Evolutionary conservation across 805 yeast species (phyloP), one percentile per base, ranked within the genome.

Genomic region (Spathaspora hagerdaliae): DNA sequence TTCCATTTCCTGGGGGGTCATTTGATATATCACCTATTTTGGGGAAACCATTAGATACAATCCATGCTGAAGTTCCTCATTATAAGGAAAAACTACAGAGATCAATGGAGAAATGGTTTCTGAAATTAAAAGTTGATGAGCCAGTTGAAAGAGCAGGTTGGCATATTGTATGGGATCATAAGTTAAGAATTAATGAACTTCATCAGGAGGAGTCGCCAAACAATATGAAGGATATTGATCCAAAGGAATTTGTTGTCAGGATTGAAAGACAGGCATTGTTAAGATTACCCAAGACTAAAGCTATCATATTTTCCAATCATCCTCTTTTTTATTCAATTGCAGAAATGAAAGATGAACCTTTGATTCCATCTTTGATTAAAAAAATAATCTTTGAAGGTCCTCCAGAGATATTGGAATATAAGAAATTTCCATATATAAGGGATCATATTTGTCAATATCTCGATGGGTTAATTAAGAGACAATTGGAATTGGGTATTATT

Each of bases 1-100:
- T 84, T 34, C 88, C 89, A 6, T 83, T 84, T 60, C 89, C 90
- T 3, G 91, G 91, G 40, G 90, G 90, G 4, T 78, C 83, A 1
- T 84, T 85, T 63, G 84, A 83, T 45, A 78, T 84, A 44, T 60
- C 70, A 52, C 57, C 73, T 46, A 84, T 83, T 52, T 53, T 85
- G 39, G 90, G 90, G 15, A 75, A 72, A 54, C 76, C 74, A 43
- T 61, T 84, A 40, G 88, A 84, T 60, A 67, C 72, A 10, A 85
- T 85, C 49, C 90, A 85, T 54, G 73, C 73, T 10, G 81, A 75
- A 6, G 91, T 84, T 46, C 91, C 91, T 4, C 82, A 83, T 59
- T 84, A 84, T 55, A 72, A 79, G 53, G 79, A 77, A 44, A 83
- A 83, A 57, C 68, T 84, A 57, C 75, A 81, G 58, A 76, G 69